Conservation (phyloP, 495 filamentous ascomycete genomes). For the Penicillium bovifimosum region DNA sequence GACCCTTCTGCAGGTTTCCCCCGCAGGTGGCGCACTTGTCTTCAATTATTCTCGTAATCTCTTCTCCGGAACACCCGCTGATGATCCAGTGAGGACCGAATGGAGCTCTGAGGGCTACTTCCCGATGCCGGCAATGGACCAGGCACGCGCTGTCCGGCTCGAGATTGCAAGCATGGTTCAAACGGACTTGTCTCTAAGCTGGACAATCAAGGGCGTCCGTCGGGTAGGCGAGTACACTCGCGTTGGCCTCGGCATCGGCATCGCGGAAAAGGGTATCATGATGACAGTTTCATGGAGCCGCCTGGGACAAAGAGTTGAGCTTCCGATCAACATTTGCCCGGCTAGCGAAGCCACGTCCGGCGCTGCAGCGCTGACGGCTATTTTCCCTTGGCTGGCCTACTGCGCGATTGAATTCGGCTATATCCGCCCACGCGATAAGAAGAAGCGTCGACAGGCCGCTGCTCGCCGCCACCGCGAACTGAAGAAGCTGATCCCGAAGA, state of each 20-base stretch:
- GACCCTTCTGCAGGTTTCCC: constrained; percentile 23
- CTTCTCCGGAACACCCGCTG: constrained; percentile 34
- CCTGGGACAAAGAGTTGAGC: constrained; percentile 36
- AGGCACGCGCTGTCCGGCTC: constrained; percentile 34
- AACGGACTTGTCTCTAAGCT: constrained; percentile 25
- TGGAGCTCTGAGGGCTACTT: constrained; percentile 43
- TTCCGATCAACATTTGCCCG: constrained; percentile 39
- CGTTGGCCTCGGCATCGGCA: constrained; percentile 36
- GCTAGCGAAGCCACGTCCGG: constrained; percentile 31
- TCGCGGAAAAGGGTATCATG: constrained; percentile 31
- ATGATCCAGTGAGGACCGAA: constrained; percentile 31
- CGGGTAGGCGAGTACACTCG: constrained; percentile 35
- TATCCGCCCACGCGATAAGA: constrained; percentile 36
- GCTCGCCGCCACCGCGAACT: constrained; percentile 36
- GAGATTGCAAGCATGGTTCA: constrained; percentile 22
- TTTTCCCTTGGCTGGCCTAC: constrained; percentile 47
- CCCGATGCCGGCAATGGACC: constrained; percentile 25
- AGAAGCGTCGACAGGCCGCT: constrained; percentile 29
- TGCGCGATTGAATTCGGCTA: constrained; percentile 47
- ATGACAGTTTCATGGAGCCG: constrained; percentile 39
- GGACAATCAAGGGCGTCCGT: constrained; percentile 36
- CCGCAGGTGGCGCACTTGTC: constrained; percentile 22
- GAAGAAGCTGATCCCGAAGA: constrained; percentile 38
- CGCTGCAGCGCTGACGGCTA: constrained; percentile 33
- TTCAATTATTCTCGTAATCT: constrained; percentile 39